Percentiles rank a stretch among this genome's conserved stretches.
Evolutionary conservation across 768 basidiomycete species (phyloP).

Genomic region (Phlegmacium glaucopus): DNA sequence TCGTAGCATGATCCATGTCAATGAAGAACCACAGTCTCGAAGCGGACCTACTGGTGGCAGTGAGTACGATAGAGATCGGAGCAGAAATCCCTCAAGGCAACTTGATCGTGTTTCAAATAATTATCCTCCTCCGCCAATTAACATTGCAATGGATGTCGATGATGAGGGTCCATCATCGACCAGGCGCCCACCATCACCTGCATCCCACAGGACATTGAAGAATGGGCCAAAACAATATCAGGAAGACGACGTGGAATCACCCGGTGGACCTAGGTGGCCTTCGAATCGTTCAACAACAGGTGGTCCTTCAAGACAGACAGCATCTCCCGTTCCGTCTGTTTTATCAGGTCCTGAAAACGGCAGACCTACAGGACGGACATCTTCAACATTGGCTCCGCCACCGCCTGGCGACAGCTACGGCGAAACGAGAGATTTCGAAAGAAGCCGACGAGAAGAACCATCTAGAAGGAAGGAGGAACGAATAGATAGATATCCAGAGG

Average conservation of each 20-base stretch:
- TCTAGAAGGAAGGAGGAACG: constrained; percentile 1
- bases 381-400: background rate
- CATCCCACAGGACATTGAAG: background rate
- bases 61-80: background rate
- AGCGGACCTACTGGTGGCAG: background rate
- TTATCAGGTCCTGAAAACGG: too few relatives aligned
- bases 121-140: constrained; percentile 12
- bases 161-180: constrained; percentile 5
- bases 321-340: too few relatives aligned
- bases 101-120: constrained; percentile 10
- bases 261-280: too few relatives aligned
- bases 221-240: background rate
- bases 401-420: constrained; percentile 5
- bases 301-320: too few relatives aligned
- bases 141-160: constrained; percentile 26
- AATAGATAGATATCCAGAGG: constrained; percentile 5
- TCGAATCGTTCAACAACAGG: too few relatives aligned
- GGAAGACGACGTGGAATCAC: too few relatives aligned
- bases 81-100: background rate
- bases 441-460: background rate
- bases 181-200: background rate
- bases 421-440: constrained; percentile 25
- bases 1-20: background rate
- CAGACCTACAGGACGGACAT: background rate
- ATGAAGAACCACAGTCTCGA: background rate